These are phyloP conservation scores for Aegilops longissima DNA, from an alignment of 176 grass and related monocot genomes.

Conservation along the genomic window DNA sequence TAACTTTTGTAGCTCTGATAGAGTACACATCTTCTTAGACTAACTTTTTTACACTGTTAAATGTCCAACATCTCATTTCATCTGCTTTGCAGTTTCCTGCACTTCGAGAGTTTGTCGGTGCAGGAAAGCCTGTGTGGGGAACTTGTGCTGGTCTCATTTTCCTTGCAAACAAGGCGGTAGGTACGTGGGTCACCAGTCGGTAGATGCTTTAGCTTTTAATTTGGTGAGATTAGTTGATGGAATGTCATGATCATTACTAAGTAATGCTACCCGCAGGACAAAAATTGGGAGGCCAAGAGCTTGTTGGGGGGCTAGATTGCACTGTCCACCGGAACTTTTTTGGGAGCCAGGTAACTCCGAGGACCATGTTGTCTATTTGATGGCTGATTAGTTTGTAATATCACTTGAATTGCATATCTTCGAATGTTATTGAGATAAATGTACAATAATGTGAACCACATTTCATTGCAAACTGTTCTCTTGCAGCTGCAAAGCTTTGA, in stretches of 20 bases:
- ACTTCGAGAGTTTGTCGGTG: conserved; percentile 77
- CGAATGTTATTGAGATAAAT: neutral
- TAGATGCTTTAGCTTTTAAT: neutral
- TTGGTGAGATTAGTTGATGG: neutral
- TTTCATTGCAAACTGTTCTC: conserved; percentile 42
- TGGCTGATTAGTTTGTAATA: neutral
- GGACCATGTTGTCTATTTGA: neutral
- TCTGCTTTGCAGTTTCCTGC: conserved; percentile 79
- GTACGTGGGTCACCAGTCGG: conserved; percentile 36
- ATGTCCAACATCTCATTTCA: conserved; percentile 17
- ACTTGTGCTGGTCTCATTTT: conserved; percentile 98
- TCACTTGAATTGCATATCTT: neutral
- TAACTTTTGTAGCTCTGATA: neutral
- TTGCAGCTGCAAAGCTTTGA: conserved; percentile 96
- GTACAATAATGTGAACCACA: conserved; percentile 13
- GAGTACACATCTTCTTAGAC: neutral
- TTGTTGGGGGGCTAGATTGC: conserved; percentile 94
- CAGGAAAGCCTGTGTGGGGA: conserved; percentile 95
- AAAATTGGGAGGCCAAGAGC: conserved; percentile 84
- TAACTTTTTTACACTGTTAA: neutral
- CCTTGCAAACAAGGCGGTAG: conserved; percentile 83
- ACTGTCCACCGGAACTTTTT: conserved; percentile 94
- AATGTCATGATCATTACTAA: neutral
- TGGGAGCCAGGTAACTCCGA: conserved; percentile 78
- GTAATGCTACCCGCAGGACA: conserved; percentile 45